These are phyloP conservation scores for Pyropia yezoensis DNA, from an alignment of 23 red algal species.

Conservation along the genomic window DNA sequence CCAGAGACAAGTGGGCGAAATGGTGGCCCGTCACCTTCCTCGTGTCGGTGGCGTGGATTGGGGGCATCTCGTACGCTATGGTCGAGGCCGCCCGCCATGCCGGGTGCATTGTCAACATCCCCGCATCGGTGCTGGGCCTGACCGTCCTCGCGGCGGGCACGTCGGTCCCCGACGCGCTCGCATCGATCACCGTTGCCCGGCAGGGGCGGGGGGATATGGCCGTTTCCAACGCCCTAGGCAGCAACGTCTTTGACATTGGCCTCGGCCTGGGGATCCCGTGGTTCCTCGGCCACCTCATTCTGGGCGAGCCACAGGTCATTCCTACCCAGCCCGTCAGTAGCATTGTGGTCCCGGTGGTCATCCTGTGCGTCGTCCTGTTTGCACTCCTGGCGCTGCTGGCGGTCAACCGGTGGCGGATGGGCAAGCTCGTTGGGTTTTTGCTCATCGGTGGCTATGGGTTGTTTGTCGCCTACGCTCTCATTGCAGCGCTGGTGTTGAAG, in stretches of 20 bases:
- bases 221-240: constrained; percentile 58
- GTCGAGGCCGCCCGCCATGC: constrained; percentile 50
- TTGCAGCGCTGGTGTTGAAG: constrained; percentile 31
- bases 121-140: constrained; percentile 39
- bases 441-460: constrained; percentile 44
- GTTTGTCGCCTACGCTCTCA: constrained; percentile 43
- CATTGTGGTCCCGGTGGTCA: constrained; percentile 51
- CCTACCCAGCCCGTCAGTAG: constrained; percentile 27
- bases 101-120: constrained; percentile 60
- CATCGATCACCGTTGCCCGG: constrained; percentile 40
- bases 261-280: constrained; percentile 61
- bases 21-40: constrained; percentile 48
- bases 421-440: constrained; percentile 38
- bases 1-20: constrained; percentile 20
- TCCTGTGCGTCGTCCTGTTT: constrained; percentile 53
- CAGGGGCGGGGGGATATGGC: constrained; percentile 55
- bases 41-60: constrained; percentile 41
- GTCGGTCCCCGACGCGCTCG: constrained; percentile 62
- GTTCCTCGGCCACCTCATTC: constrained; percentile 32
- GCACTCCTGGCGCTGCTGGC: constrained; percentile 22
- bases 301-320: background rate
- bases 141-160: constrained; percentile 62
- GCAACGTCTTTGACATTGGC: constrained; percentile 68
- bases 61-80: constrained; percentile 56
- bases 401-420: constrained; percentile 35